Percentiles rank a stretch among this genome's conserved stretches.
phyloP scores from a whole-genome alignment of 345 rosid genomes.

The Eucalyptus marginata region DNA sequence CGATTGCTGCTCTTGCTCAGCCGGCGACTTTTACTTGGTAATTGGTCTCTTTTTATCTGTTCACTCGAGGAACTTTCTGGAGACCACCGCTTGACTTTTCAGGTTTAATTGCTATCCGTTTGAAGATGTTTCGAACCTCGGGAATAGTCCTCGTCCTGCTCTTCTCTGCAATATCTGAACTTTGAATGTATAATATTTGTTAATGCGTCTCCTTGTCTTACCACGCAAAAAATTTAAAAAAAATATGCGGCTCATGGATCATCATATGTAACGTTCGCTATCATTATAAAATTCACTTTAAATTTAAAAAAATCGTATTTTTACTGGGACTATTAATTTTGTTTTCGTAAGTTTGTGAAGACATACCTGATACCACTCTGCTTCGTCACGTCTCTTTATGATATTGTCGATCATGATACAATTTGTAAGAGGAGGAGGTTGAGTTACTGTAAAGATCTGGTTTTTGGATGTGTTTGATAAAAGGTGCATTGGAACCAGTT shows the following conservation, averaged over 20 bases:
- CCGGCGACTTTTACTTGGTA: conserved; percentile 92
- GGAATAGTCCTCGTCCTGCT: background rate
- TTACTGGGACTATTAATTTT: background rate
- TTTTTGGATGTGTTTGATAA: background rate
- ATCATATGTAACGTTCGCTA: background rate
- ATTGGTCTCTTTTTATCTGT: background rate
- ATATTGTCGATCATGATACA: background rate
- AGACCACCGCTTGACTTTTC: background rate
- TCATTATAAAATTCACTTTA: background rate
- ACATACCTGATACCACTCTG: background rate
- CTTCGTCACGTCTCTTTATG: background rate
- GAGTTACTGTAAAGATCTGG: background rate
- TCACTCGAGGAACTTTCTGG: background rate
- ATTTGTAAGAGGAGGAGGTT: background rate
- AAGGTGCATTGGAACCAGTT: background rate
- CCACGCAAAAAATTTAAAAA: background rate
- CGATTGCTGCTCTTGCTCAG: conserved; percentile 69
- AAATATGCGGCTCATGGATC: background rate
- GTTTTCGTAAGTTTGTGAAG: background rate
- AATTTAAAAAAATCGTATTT: background rate
- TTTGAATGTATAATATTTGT: background rate
- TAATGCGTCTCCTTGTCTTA: background rate
- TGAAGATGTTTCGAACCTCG: background rate
- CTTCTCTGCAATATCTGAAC: background rate
- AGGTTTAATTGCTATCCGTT: background rate